Evolutionary conservation across 495 filamentous ascomycete genomes (phyloP).

Genomic region (Podospora conica): DNA sequence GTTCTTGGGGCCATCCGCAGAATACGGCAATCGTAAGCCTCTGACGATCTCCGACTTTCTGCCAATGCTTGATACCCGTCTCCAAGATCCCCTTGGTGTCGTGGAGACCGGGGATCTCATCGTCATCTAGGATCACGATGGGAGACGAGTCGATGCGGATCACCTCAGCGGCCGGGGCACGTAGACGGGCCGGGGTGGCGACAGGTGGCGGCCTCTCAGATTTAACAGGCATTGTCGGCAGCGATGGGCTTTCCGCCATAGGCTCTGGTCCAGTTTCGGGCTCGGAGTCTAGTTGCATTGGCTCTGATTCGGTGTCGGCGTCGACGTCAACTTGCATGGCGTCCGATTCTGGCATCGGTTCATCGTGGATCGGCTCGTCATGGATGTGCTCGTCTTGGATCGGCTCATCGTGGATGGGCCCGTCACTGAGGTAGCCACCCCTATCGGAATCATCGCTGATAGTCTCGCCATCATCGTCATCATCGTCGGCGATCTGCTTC

Average conservation of each 20-base stretch:
- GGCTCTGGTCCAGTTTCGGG: neutral
- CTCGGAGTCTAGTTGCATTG: neutral
- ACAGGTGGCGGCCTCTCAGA: neutral
- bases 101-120: slow-evolving; percentile 7
- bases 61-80: slow-evolving; percentile 20
- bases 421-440: neutral
- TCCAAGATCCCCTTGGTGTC: slow-evolving; percentile 14
- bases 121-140: neutral
- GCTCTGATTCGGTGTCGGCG: slow-evolving; percentile 1
- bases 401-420: neutral
- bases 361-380: slow-evolving; percentile 36
- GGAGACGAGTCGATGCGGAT: slow-evolving; percentile 17
- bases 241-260: neutral
- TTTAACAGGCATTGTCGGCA: neutral
- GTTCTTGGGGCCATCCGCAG: slow-evolving; percentile 4
- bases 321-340: slow-evolving; percentile 16
- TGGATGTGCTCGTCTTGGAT: slow-evolving; percentile 29
- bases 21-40: slow-evolving; percentile 24
- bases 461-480: slow-evolving; percentile 37
- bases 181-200: neutral
- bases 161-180: neutral
- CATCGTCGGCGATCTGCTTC: slow-evolving; percentile 6
- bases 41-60: slow-evolving; percentile 12
- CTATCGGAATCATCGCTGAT: slow-evolving; percentile 37
- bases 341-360: slow-evolving; percentile 2